A percentile compares a stretch with the other conserved stretches of the same genome.
These are phyloP conservation scores for Sordaria brevicollis DNA, from an alignment of 495 filamentous ascomycete species.

Conservation along the genomic window DNA sequence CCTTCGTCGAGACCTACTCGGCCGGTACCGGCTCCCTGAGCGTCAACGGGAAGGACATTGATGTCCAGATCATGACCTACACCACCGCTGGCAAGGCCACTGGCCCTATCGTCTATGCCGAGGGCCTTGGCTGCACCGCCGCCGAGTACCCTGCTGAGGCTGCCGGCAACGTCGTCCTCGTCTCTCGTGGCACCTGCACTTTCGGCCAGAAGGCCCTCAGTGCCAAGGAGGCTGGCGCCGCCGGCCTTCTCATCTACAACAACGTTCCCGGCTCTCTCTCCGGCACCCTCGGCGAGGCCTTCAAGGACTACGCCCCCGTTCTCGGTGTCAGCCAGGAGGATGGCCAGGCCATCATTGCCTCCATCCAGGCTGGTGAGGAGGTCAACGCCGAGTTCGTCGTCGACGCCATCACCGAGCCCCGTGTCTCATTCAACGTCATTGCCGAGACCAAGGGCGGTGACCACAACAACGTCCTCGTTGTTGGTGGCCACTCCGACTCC, in stretches of 20 bases:
- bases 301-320: slow-evolving; percentile 40
- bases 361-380: slow-evolving; percentile 24
- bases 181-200: slow-evolving; percentile 50
- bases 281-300: slow-evolving; percentile 45
- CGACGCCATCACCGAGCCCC: slow-evolving; percentile 33
- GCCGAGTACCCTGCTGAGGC: slow-evolving; percentile 47
- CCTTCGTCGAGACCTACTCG: slow-evolving; percentile 35
- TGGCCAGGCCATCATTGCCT: slow-evolving; percentile 36
- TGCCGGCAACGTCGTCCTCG: slow-evolving; percentile 48
- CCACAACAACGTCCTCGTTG: slow-evolving; percentile 49
- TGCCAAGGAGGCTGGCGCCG: slow-evolving; percentile 50
- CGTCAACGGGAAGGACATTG: slow-evolving; percentile 19
- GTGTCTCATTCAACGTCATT: slow-evolving; percentile 54
- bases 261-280: slow-evolving; percentile 42
- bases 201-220: slow-evolving; percentile 51
- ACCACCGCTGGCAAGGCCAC: slow-evolving; percentile 34
- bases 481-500: slow-evolving; percentile 62
- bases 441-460: slow-evolving; percentile 57
- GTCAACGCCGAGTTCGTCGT: slow-evolving; percentile 12
- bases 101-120: slow-evolving; percentile 33
- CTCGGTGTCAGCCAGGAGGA: slow-evolving; percentile 43
- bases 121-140: slow-evolving; percentile 45
- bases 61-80: slow-evolving; percentile 27
- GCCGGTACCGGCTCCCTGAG: slow-evolving; percentile 24
- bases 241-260: slow-evolving; percentile 55